Evolutionary conservation across 768 basidiomycete genomes (phyloP).

Genomic region (Xanthoconium stramineum): DNA sequence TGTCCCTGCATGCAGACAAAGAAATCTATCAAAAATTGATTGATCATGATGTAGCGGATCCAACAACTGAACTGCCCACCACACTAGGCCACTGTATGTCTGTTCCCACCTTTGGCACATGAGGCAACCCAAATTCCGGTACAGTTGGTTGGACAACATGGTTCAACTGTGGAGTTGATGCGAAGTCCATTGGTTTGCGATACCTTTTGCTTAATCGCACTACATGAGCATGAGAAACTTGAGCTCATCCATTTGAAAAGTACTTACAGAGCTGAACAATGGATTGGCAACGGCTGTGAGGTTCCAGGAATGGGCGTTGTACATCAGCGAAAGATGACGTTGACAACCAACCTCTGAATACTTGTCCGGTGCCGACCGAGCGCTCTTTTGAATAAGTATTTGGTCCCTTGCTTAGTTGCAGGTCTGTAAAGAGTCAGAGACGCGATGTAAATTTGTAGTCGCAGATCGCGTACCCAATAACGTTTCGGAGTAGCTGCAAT

Average conservation of each 20-base stretch:
- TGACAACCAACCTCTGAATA: neutral
- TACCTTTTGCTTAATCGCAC: neutral
- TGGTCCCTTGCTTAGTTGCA: neutral
- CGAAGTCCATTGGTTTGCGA: neutral
- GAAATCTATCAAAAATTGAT: neutral
- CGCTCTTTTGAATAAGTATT: neutral
- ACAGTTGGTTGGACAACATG: neutral
- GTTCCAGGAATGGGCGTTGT: neutral
- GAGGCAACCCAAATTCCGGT: neutral
- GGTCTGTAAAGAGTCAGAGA: neutral
- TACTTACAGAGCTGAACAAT: neutral
- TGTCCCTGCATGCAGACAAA: neutral
- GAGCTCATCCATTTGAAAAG: neutral
- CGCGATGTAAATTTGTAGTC: neutral
- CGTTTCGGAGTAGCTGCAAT: slow-evolving; percentile 13
- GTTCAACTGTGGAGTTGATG: neutral
- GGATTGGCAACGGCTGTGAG: neutral
- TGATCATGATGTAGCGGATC: neutral
- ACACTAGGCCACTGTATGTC: neutral
- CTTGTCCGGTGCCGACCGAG: neutral
- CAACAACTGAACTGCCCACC: neutral
- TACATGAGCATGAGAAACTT: neutral
- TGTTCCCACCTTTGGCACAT: neutral
- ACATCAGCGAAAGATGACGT: neutral
- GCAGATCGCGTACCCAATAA: neutral